A percentile compares a stretch with the other conserved stretches of the same genome.
Evolutionary conservation across 495 filamentous ascomycete species (phyloP).

Genomic region (Paragyromitra xinjiangensis): DNA sequence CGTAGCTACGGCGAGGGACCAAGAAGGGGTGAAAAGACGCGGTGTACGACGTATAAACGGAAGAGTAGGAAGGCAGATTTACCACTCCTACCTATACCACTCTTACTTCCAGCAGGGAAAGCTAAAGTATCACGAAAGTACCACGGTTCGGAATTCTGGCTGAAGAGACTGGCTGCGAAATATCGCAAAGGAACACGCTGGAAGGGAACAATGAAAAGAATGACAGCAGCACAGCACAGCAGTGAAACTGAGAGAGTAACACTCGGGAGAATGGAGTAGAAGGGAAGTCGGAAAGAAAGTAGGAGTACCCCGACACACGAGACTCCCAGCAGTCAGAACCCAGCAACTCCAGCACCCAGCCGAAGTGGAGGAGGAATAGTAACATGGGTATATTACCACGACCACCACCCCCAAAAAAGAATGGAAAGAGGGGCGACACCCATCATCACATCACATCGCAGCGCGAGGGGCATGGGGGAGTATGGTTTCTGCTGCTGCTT

Average conservation of each 20-base stretch:
- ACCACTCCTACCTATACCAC: constrained; percentile 29
- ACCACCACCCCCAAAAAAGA: constrained; percentile 10
- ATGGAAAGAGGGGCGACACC: constrained; percentile 22
- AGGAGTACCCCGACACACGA: constrained; percentile 22
- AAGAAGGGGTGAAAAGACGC: constrained; percentile 18
- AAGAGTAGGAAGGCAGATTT: constrained; percentile 5
- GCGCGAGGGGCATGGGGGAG: constrained; percentile 36
- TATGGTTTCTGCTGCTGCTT: constrained; percentile 29
- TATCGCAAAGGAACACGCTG: constrained; percentile 12
- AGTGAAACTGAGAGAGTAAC: constrained; percentile 35
- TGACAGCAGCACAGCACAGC: constrained; percentile 27
- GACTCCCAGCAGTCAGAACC: constrained; percentile 36
- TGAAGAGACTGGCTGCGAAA: constrained; percentile 32
- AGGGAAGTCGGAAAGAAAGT: constrained; percentile 17
- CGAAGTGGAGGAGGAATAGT: constrained; percentile 9
- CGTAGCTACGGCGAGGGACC: constrained; percentile 31
- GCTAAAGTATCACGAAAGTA: constrained; percentile 24
- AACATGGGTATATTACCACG: constrained; percentile 33
- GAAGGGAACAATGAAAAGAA: constrained; percentile 26
- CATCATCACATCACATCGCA: constrained; percentile 35
- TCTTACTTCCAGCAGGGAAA: constrained; percentile 15
- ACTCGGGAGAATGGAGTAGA: constrained; percentile 26
- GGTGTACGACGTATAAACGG: constrained; percentile 37
- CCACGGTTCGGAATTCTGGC: constrained; percentile 18
- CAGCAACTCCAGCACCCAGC: constrained; percentile 39